Evolutionary conservation across 306 rosid species (phyloP).

Genomic region (Cucumis hystrix): DNA sequence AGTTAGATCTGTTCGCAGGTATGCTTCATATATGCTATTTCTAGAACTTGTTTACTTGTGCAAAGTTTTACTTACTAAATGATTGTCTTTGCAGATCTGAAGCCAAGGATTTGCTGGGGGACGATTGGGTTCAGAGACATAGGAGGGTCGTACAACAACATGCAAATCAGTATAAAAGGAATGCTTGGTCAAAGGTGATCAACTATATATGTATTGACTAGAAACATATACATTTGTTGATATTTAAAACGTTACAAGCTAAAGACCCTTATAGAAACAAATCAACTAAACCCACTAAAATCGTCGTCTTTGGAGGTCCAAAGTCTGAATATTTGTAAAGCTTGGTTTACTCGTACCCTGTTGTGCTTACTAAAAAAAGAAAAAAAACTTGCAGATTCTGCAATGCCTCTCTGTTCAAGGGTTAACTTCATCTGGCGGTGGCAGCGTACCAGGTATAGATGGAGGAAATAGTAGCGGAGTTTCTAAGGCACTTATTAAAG

Average conservation of each 20-base stretch:
- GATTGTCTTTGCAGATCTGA: slow-evolving; percentile 53
- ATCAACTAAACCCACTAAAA: neutral
- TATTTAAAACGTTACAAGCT: neutral
- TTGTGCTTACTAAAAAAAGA: neutral
- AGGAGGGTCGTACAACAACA: slow-evolving; percentile 91
- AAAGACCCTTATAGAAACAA: neutral
- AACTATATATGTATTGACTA: slow-evolving; percentile 1
- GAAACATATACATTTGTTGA: neutral
- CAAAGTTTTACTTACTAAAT: slow-evolving; percentile 5
- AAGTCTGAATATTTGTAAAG: neutral
- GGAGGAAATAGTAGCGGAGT: slow-evolving; percentile 78
- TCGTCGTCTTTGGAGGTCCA: neutral
- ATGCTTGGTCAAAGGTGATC: slow-evolving; percentile 83
- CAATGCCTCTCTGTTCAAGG: slow-evolving; percentile 78
- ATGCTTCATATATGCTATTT: slow-evolving; percentile 7
- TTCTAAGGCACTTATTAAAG: slow-evolving; percentile 88
- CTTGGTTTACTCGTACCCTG: neutral
- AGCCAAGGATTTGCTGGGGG: slow-evolving; percentile 97
- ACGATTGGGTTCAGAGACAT: slow-evolving; percentile 96
- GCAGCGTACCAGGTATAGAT: slow-evolving; percentile 48
- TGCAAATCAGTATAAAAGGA: slow-evolving; percentile 94
- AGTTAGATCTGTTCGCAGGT: slow-evolving; percentile 93
- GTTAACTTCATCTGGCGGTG: slow-evolving; percentile 74
- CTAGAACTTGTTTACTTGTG: slow-evolving; percentile 4
- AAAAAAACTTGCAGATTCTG: slow-evolving; percentile 45